phyloP scores from a whole-genome alignment of 352 stramenopile species.

The Blastocystis sp. region DNA sequence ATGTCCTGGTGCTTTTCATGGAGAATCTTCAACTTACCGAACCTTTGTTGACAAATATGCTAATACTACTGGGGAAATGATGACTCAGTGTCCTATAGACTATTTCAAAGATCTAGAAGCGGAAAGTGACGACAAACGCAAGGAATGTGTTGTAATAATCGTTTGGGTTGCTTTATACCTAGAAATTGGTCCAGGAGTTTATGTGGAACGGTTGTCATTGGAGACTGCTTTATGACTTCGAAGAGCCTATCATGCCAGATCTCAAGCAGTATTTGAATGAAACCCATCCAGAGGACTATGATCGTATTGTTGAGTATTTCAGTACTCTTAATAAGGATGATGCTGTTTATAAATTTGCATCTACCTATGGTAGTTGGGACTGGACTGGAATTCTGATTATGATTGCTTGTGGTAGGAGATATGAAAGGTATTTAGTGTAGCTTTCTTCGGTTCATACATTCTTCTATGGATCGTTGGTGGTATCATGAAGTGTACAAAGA shows the following conservation, averaged over 20 bases:
- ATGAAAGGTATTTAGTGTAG: background rate
- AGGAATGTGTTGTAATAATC: background rate
- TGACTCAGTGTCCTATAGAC: background rate
- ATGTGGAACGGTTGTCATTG: conserved; percentile 36
- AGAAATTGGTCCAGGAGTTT: background rate
- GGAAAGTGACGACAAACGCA: background rate
- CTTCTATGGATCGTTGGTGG: conserved; percentile 5
- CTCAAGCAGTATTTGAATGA: background rate
- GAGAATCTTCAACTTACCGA: background rate
- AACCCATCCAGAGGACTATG: background rate
- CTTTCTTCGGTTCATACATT: conserved; percentile 25
- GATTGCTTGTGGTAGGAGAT: background rate
- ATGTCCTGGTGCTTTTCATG: background rate
- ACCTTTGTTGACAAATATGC: background rate
- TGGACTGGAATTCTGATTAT: background rate
- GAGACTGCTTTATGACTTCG: background rate
- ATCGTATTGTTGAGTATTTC: background rate
- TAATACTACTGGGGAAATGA: background rate
- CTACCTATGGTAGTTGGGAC: background rate
- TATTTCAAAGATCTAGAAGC: background rate
- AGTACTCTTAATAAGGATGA: background rate
- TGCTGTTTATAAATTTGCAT: background rate
- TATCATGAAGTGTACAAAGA: background rate
- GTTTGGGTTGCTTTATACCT: background rate
- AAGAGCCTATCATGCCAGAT: background rate